Evolutionary conservation across 2,329 filamentous ascomycete species (phyloP).

Genomic region (Cytospora mali): DNA sequence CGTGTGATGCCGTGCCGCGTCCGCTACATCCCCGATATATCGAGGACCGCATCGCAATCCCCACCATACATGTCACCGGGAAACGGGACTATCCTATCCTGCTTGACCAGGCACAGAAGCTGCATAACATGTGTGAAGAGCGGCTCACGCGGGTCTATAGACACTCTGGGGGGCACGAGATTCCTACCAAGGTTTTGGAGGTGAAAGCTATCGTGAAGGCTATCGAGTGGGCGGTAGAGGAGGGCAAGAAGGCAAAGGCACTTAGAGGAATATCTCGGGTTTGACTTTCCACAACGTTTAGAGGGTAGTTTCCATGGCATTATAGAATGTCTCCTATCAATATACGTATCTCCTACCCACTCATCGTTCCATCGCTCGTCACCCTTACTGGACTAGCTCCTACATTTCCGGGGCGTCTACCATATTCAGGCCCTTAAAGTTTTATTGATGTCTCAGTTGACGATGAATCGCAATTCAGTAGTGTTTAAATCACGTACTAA

Average conservation of each 20-base stretch:
- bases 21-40: neutral
- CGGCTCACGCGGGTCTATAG: neutral
- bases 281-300: too few relatives aligned
- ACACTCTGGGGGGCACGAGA: neutral
- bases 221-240: constrained; percentile 1
- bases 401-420: too few relatives aligned
- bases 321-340: too few relatives aligned
- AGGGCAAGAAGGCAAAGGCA: neutral
- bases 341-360: too few relatives aligned
- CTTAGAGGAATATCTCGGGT: too few relatives aligned
- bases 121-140: neutral
- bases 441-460: too few relatives aligned
- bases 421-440: too few relatives aligned
- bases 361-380: too few relatives aligned
- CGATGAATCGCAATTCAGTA: too few relatives aligned
- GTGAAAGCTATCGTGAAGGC: neutral
- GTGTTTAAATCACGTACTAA: too few relatives aligned
- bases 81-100: neutral
- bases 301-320: too few relatives aligned
- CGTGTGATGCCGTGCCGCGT: neutral
- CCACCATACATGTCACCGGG: constrained; percentile 3
- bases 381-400: too few relatives aligned
- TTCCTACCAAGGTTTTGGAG: neutral
- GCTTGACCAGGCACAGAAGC: neutral
- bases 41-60: neutral